Conservation (phyloP, 257 asterid genomes). For the Perilla frutescens region DNA sequence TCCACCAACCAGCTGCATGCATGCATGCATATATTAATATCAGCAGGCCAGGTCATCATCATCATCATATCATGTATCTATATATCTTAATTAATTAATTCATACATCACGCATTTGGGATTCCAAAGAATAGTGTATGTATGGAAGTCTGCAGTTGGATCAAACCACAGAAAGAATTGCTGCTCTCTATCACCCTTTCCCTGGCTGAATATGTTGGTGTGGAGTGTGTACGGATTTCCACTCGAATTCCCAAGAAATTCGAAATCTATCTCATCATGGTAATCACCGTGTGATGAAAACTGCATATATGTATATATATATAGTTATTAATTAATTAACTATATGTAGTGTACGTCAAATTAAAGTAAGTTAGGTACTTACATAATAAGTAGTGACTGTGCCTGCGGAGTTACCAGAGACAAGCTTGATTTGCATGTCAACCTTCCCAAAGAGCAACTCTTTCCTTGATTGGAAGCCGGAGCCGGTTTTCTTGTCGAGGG, state of each 20-base stretch:
- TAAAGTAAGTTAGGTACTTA: slow-evolving; percentile 36
- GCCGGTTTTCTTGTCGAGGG: slow-evolving; percentile 66
- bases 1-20: slow-evolving; percentile 66
- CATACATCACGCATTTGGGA: slow-evolving; percentile 67
- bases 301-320: background rate
- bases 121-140: slow-evolving; percentile 88
- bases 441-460: slow-evolving; percentile 63
- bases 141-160: slow-evolving; percentile 83
- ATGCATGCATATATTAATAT: too few species aligned
- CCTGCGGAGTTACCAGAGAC: slow-evolving; percentile 86
- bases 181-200: slow-evolving; percentile 84
- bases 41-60: too few species aligned
- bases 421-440: slow-evolving; percentile 83
- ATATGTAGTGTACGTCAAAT: too few species aligned
- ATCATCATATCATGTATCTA: too few species aligned
- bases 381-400: slow-evolving; percentile 89
- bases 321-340: background rate
- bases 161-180: slow-evolving; percentile 90
- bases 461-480: slow-evolving; percentile 82
- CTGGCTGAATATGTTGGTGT: slow-evolving; percentile 75
- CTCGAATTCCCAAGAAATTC: slow-evolving; percentile 82
- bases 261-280: slow-evolving; percentile 87
- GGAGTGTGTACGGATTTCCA: slow-evolving; percentile 89
- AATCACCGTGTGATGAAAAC: slow-evolving; percentile 77
- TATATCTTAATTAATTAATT: too few species aligned